Evolutionary conservation across 2,329 filamentous ascomycete genomes (phyloP).

Genomic region (Rhinocladiella mackenziei): DNA sequence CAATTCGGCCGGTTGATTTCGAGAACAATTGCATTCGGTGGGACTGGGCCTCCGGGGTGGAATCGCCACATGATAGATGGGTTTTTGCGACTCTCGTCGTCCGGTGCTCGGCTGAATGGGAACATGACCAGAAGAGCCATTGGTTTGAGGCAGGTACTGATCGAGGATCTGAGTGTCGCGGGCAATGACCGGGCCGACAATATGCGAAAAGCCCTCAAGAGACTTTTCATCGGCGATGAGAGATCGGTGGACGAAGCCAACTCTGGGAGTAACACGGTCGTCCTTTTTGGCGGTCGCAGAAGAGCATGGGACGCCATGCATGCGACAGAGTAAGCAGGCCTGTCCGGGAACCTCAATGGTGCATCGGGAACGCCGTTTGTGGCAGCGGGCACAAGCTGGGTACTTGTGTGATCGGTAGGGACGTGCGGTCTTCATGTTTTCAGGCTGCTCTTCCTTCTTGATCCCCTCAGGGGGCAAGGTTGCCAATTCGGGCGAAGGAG

Average conservation of each 20-base stretch:
- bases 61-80: constrained; percentile 42
- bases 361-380: constrained; percentile 59
- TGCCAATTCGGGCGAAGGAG: too few species aligned
- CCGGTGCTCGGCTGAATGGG: constrained; percentile 31
- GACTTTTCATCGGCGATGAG: constrained; percentile 19
- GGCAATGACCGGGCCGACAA: constrained; percentile 57
- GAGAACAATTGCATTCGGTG: constrained; percentile 41
- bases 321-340: constrained; percentile 55
- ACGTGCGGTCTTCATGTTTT: constrained; percentile 35
- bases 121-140: constrained; percentile 28
- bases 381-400: constrained; percentile 58
- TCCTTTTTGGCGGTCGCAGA: constrained; percentile 45
- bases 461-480: too few species aligned
- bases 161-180: constrained; percentile 59
- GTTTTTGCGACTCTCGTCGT: constrained; percentile 36
- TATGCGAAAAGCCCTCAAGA: constrained; percentile 41
- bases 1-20: constrained; percentile 56
- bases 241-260: constrained; percentile 28
- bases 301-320: constrained; percentile 55
- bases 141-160: constrained; percentile 51
- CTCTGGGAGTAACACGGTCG: constrained; percentile 23
- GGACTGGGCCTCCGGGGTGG: constrained; percentile 34
- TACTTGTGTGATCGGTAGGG: constrained; percentile 61
- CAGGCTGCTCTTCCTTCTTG: background rate
- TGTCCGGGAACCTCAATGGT: constrained; percentile 53